phyloP scores from a whole-genome alignment of 2,329 filamentous ascomycete genomes.

The Corynespora cassiicola region DNA sequence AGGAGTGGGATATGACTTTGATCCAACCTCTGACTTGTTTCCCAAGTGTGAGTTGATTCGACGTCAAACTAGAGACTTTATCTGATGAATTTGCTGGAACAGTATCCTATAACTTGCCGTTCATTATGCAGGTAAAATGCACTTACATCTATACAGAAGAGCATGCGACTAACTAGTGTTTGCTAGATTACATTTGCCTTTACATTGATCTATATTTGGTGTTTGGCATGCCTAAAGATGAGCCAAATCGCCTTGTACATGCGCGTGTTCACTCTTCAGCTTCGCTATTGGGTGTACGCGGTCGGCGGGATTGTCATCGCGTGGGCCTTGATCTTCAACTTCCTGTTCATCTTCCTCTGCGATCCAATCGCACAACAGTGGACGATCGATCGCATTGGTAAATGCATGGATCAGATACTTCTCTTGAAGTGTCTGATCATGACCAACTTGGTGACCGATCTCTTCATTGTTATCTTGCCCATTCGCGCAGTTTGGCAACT shows the following conservation, averaged over 20 bases:
- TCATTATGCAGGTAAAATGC: slow-evolving; percentile 21
- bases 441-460: slow-evolving; percentile 22
- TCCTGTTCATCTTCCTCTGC: slow-evolving; percentile 28
- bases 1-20: slow-evolving; percentile 25
- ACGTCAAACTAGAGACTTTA: no score
- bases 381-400: slow-evolving; percentile 23
- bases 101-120: slow-evolving; percentile 24
- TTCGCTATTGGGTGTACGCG: slow-evolving; percentile 20
- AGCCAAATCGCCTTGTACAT: slow-evolving; percentile 27
- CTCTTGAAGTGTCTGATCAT: slow-evolving; percentile 24
- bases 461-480: slow-evolving; percentile 23
- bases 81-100: neutral
- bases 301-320: slow-evolving; percentile 19
- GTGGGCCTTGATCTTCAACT: slow-evolving; percentile 29
- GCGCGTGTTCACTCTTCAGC: slow-evolving; percentile 19
- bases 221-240: slow-evolving; percentile 24
- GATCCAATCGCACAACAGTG: slow-evolving; percentile 30
- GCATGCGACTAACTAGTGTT: neutral
- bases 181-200: slow-evolving; percentile 22
- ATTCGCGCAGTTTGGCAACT: slow-evolving; percentile 23
- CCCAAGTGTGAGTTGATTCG: slow-evolving; percentile 16
- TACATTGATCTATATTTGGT: slow-evolving; percentile 29
- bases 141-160: no score
- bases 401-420: slow-evolving; percentile 29
- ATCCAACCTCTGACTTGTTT: slow-evolving; percentile 12